phyloP scores from a whole-genome alignment of 805 yeast species.

The Saccharomycopsis amapae region DNA sequence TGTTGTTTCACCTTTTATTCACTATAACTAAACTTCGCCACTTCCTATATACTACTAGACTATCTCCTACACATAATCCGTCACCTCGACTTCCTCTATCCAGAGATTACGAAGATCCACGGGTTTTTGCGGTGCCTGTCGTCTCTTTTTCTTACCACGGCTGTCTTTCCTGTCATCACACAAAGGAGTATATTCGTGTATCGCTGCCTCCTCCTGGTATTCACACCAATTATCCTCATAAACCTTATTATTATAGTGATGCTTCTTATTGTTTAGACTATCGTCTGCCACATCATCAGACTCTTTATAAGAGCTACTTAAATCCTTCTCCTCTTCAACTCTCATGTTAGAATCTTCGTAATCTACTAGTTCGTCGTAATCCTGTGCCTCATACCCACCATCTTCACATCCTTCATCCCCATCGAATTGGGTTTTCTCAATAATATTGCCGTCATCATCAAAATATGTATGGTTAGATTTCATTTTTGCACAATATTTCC shows the following conservation, averaged over 20 bases:
- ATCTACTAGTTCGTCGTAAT: slow-evolving; percentile 2
- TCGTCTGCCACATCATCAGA: too few relatives aligned
- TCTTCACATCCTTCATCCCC: slow-evolving; percentile 15
- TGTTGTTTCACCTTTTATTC: too few relatives aligned
- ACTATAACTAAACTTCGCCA: too few relatives aligned
- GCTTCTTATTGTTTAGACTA: too few relatives aligned
- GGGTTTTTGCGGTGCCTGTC: slow-evolving; percentile 9
- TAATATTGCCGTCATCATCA: background rate
- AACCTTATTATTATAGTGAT: too few relatives aligned
- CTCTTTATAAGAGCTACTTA: too few relatives aligned
- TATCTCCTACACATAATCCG: slow-evolving; percentile 38
- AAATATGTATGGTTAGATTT: background rate
- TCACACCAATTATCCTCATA: too few relatives aligned
- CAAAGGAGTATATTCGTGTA: background rate
- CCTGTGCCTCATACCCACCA: slow-evolving; percentile 7
- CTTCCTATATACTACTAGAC: background rate
- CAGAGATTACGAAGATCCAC: slow-evolving; percentile 1
- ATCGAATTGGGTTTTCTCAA: slow-evolving; percentile 15
- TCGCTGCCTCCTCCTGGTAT: too few relatives aligned
- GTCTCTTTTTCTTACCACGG: slow-evolving; percentile 19
- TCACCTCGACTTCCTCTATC: slow-evolving; percentile 15
- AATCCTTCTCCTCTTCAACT: background rate
- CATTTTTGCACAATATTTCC: too few relatives aligned
- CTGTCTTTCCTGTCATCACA: slow-evolving; percentile 8
- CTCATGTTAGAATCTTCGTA: background rate